These are phyloP conservation scores for Fusarium sp. DNA, from an alignment of 2,329 filamentous ascomycete species.

Conservation along the genomic window DNA sequence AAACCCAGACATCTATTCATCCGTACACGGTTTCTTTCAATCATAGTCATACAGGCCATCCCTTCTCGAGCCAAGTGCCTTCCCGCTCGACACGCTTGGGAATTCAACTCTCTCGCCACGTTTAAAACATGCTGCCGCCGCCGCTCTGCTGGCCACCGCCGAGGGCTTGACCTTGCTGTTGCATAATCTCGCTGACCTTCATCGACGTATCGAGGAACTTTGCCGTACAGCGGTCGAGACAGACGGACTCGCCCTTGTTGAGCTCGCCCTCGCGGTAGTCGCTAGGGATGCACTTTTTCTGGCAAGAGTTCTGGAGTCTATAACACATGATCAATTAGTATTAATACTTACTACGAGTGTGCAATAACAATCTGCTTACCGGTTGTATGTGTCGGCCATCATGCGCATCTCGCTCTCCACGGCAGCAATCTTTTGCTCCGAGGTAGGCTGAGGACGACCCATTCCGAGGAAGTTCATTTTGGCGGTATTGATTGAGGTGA, in stretches of 20 bases:
- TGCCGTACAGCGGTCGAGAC: conserved; percentile 93
- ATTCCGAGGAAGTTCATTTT: conserved; percentile 59
- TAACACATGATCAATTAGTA: not conserved
- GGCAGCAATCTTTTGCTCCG: conserved; percentile 95
- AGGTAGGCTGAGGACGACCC: conserved; percentile 81
- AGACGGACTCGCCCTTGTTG: conserved; percentile 99
- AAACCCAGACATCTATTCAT: conserved; percentile 31
- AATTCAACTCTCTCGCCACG: not conserved
- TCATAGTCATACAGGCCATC: conserved; percentile 31
- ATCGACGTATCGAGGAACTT: conserved; percentile 99
- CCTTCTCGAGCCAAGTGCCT: not conserved
- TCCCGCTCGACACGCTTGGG: conserved; percentile 4
- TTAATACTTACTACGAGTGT: not conserved
- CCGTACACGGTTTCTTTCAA: conserved; percentile 16
- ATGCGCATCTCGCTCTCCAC: conserved; percentile 98
- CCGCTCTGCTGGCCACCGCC: conserved; percentile 57
- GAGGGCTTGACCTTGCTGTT: conserved; percentile 79
- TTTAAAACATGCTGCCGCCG: conserved; percentile 45
- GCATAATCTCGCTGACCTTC: conserved; percentile 97
- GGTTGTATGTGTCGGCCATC: conserved; percentile 97
- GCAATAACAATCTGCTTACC: conserved; percentile 63
- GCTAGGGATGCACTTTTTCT: conserved; percentile 89
- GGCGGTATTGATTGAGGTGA: conserved; percentile 23
- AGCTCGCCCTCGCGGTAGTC: conserved; percentile 96
- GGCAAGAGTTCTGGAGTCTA: conserved; percentile 88